Base-by-base conservation (phyloP, 257 asterid species). In the Primulina tabacum region DNA sequence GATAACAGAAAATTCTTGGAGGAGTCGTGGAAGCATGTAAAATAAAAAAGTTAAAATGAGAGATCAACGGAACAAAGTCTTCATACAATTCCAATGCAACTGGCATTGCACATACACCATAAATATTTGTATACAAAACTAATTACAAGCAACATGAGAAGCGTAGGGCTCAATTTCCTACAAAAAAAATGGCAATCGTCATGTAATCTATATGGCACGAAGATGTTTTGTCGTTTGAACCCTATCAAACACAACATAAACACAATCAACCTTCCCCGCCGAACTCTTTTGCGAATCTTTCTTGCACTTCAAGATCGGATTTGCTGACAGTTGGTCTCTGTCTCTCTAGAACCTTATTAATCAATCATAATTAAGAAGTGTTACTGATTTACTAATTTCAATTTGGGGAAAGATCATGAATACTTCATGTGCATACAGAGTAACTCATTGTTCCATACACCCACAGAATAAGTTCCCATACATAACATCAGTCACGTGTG, bases 301-400 rank as follows among this genome's bases (percentile, higher is more conserved):
- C 86, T 1, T 82, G 86, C 67, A 82, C 78, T 7, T 79, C 84
- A 32, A 82, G 80, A 62, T 82, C 86, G 24, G 82, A 53, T 73
- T 76, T 79, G 76, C 86, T 82, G 33, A 82, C 80, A 2, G 84
- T 82, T 55, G 83, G 83, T 56, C 58, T 76, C 67, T 76, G 82
- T 55, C 80, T 76, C 47, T 77, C 79, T 12, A 74, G 79, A 37
- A 79, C 84, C 72, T 73, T 74, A 62, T 82, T 80, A 3, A 81
- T 0, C 65, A 40, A 73, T 0, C 30, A 64, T 16, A 37, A 43
- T 34, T 26, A 70, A 63, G 17, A 60, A 17, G 38, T n/a, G 9
- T 20, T 67, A 1, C 47, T 8, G 14, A 37, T 37, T 34, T 37
- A 37, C 0, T 37, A 37, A 35, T 35, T 7, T 35, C 40, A 35